phyloP scores from a whole-genome alignment of 2,329 filamentous ascomycete genomes.

The Fusarium incarnatum region DNA sequence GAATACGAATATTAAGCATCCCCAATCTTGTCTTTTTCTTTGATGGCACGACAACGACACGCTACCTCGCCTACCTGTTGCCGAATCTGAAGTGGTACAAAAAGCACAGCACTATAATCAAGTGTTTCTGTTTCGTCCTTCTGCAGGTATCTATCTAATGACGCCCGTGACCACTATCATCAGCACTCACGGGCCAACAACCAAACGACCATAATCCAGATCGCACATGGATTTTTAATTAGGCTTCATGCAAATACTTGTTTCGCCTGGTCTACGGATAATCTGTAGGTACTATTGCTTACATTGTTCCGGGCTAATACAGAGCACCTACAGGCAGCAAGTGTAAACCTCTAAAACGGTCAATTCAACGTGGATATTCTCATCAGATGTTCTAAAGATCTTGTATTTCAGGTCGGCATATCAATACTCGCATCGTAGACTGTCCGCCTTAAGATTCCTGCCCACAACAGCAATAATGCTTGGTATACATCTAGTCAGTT shows the following conservation, averaged over 20 bases:
- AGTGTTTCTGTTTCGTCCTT: conserved; percentile 5
- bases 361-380: neutral
- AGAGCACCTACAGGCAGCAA: neutral
- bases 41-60: conserved; percentile 29
- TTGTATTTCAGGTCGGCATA: neutral
- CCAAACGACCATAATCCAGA: neutral
- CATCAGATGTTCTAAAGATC: neutral
- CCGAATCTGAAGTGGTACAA: neutral
- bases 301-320: no score
- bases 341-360: neutral
- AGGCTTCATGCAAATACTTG: neutral
- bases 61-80: neutral
- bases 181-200: neutral
- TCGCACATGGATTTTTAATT: neutral
- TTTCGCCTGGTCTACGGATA: neutral
- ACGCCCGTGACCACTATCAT: conserved; percentile 9
- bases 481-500: neutral
- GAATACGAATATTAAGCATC: neutral
- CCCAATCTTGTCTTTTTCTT: neutral
- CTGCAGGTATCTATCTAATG: conserved; percentile 1
- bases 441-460: conserved; percentile 22
- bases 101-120: conserved; percentile 19
- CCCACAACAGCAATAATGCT: neutral
- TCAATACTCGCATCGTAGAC: neutral
- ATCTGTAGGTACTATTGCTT: neutral